These are phyloP conservation scores for Panicum virgatum DNA, from an alignment of 202 grass and related monocot species.

Conservation along the genomic window DNA sequence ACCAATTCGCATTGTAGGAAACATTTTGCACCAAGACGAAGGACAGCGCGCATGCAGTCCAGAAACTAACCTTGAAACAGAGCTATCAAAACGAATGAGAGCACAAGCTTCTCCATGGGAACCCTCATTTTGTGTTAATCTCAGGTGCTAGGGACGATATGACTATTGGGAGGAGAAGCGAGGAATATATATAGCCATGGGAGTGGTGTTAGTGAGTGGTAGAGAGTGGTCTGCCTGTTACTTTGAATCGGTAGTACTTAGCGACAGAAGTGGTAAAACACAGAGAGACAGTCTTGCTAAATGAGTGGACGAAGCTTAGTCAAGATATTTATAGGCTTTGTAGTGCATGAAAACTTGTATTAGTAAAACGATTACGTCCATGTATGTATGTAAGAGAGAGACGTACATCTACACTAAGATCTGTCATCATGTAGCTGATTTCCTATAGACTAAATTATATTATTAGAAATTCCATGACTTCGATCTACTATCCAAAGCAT, in stretches of 20 bases:
- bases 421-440: background rate
- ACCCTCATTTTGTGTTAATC: background rate
- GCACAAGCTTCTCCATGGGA: slow-evolving; percentile 27
- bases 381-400: background rate
- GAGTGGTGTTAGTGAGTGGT: background rate
- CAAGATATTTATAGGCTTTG: slow-evolving; percentile 23
- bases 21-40: background rate
- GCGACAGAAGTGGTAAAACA: slow-evolving; percentile 37
- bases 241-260: slow-evolving; percentile 21
- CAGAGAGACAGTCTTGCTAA: background rate
- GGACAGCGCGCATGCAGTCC: background rate
- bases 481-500: no score
- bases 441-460: no score
- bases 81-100: slow-evolving; percentile 13
- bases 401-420: background rate
- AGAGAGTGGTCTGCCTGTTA: background rate
- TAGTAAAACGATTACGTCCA: background rate
- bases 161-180: background rate
- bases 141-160: background rate
- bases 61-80: slow-evolving; percentile 32
- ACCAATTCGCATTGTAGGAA: background rate
- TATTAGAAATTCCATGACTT: no score
- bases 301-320: slow-evolving; percentile 16
- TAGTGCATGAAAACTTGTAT: background rate
- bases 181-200: slow-evolving; percentile 31